Evolutionary conservation across 2,329 filamentous ascomycete species (phyloP).

Genomic region (Hirsutella thompsonii): DNA sequence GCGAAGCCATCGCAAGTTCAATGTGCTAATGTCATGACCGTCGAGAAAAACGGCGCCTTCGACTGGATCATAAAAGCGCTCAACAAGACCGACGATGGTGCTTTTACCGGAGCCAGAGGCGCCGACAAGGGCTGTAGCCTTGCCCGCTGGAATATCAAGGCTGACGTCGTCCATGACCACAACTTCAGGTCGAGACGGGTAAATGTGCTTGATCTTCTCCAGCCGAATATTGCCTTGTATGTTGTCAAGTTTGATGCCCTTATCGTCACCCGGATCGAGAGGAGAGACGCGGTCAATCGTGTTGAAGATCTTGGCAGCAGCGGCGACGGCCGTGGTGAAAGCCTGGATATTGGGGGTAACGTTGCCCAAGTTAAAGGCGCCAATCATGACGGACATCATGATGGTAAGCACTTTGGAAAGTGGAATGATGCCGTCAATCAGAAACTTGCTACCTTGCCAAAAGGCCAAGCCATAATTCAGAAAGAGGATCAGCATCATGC

Average conservation of each 20-base stretch:
- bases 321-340: constrained; percentile 71
- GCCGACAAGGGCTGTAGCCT: constrained; percentile 86
- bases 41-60: constrained; percentile 69
- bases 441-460: constrained; percentile 71
- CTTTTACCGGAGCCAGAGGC: constrained; percentile 91
- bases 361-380: constrained; percentile 81
- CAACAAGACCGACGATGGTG: constrained; percentile 84
- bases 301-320: constrained; percentile 82
- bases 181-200: constrained; percentile 85
- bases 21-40: constrained; percentile 62
- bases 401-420: constrained; percentile 71
- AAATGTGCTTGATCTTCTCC: constrained; percentile 78
- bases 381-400: constrained; percentile 83
- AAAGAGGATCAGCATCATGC: constrained; percentile 75
- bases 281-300: constrained; percentile 85
- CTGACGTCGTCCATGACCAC: constrained; percentile 76
- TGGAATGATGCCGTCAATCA: constrained; percentile 51
- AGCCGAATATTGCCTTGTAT: constrained; percentile 72
- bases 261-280: constrained; percentile 58
- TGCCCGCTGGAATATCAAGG: constrained; percentile 71
- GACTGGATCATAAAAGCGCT: constrained; percentile 89
- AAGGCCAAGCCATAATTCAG: constrained; percentile 80
- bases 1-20: constrained; percentile 84
- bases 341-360: constrained; percentile 77
- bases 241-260: constrained; percentile 59